These are phyloP conservation scores for Yarrowia deformans DNA, from an alignment of 805 yeast species.

Conservation along the genomic window DNA sequence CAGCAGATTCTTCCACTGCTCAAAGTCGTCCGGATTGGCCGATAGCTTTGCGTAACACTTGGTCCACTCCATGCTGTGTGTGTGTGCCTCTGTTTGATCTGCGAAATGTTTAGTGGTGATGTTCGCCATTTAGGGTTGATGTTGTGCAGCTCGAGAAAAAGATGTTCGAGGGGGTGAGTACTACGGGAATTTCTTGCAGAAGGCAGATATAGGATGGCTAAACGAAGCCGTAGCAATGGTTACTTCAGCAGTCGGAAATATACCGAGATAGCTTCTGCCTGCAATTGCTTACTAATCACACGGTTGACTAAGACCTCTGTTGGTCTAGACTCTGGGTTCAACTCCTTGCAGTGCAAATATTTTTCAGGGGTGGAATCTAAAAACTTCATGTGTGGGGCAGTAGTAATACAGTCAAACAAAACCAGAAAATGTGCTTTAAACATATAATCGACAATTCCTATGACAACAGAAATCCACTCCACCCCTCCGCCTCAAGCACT, in stretches of 20 bases:
- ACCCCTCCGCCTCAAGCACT: background rate
- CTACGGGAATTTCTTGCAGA: no score
- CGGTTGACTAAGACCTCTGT: background rate
- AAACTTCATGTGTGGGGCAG: background rate
- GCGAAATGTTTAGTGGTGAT: constrained; percentile 26
- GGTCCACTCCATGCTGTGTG: constrained; percentile 43
- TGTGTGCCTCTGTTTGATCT: constrained; percentile 10
- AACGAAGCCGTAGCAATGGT: no score
- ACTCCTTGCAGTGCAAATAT: constrained; percentile 3
- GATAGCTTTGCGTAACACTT: constrained; percentile 40
- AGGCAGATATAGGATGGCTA: no score
- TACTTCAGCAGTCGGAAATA: no score
- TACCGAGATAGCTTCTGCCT: no score
- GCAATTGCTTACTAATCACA: constrained; percentile 12
- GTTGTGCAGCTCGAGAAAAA: constrained; percentile 16
- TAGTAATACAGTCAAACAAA: background rate
- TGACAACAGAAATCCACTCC: no score
- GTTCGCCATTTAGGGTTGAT: constrained; percentile 22
- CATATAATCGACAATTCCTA: background rate
- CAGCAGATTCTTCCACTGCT: constrained; percentile 50
- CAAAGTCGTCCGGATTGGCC: constrained; percentile 48
- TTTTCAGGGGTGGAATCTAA: constrained; percentile 6
- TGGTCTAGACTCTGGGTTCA: constrained; percentile 18
- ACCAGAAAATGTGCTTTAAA: no score
- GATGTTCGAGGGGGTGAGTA: background rate